Conservation (phyloP, 2,329 filamentous ascomycete species). For the Teratosphaeria zuluensis region DNA sequence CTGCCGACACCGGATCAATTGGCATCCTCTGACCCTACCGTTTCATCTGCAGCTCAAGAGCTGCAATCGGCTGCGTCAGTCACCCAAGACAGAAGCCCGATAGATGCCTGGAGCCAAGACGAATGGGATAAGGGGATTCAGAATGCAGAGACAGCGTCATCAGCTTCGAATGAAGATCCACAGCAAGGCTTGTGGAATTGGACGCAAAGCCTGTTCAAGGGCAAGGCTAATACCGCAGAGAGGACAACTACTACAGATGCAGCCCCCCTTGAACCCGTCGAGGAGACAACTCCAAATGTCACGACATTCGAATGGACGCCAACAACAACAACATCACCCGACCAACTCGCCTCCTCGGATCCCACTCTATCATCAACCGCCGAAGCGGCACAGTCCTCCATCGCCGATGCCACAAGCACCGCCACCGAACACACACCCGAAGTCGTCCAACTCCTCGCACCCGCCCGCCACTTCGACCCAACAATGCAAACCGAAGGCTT, state of each 20-base stretch:
- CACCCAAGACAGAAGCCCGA: no score
- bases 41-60: no score
- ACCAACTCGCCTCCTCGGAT: background rate
- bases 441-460: background rate
- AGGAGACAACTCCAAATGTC: background rate
- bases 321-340: background rate
- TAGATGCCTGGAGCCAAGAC: no score
- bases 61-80: no score
- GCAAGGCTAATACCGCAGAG: no score
- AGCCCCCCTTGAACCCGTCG: background rate
- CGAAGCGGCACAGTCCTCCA: background rate
- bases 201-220: no score
- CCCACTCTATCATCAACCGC: background rate
- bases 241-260: no score
- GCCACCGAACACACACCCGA: background rate
- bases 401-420: background rate
- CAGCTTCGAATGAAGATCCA: background rate
- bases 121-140: no score
- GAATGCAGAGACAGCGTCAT: no score
- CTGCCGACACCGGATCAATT: no score
- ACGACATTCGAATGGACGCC: background rate
- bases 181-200: no score
- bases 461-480: slow-evolving; percentile 2
- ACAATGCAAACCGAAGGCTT: slow-evolving; percentile 6
- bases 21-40: no score